These are phyloP conservation scores for Blastomyces gilchristii DNA, from an alignment of 2,329 filamentous ascomycete genomes.

Conservation along the genomic window DNA sequence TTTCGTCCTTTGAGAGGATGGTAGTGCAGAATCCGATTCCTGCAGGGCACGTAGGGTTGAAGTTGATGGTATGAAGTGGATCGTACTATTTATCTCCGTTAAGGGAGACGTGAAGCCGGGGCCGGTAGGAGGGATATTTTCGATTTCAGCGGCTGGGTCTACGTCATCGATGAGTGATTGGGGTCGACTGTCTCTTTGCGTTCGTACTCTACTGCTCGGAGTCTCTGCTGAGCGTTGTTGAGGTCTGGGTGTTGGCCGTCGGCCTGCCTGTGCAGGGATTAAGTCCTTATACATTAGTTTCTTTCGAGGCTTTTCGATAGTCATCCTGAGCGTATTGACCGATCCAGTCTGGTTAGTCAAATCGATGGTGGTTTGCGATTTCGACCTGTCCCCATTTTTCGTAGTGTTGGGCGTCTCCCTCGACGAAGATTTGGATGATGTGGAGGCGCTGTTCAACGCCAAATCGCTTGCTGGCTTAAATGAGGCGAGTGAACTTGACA, in stretches of 20 bases:
- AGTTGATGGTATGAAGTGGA: slow-evolving; percentile 8
- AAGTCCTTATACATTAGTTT: slow-evolving; percentile 37
- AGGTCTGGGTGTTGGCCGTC: slow-evolving; percentile 10
- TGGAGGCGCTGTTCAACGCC: not conserved
- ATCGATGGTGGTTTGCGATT: slow-evolving; percentile 2
- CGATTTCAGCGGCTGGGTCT: not conserved
- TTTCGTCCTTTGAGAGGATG: slow-evolving; percentile 8
- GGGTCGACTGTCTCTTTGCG: not conserved
- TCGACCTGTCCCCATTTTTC: not conserved
- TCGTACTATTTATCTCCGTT: not conserved
- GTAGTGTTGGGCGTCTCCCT: not conserved
- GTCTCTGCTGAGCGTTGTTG: slow-evolving; percentile 7
- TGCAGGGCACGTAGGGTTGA: slow-evolving; percentile 11
- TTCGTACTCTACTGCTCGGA: not conserved
- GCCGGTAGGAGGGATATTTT: slow-evolving; percentile 1
- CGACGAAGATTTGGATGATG: not conserved
- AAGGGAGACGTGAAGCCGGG: not conserved
- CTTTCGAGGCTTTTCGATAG: slow-evolving; percentile 29
- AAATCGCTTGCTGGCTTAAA: slow-evolving; percentile 3
- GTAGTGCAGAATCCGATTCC: slow-evolving; percentile 8
- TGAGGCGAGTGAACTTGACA: not conserved
- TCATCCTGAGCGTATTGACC: slow-evolving; percentile 25
- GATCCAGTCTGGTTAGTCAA: slow-evolving; percentile 10
- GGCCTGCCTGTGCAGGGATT: slow-evolving; percentile 22
- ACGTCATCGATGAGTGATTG: not conserved